Percentiles rank a stretch among this genome's conserved stretches.
These are phyloP conservation scores for Fusarium sambucinum DNA, from an alignment of 2,329 filamentous ascomycete species.

Conservation along the genomic window DNA sequence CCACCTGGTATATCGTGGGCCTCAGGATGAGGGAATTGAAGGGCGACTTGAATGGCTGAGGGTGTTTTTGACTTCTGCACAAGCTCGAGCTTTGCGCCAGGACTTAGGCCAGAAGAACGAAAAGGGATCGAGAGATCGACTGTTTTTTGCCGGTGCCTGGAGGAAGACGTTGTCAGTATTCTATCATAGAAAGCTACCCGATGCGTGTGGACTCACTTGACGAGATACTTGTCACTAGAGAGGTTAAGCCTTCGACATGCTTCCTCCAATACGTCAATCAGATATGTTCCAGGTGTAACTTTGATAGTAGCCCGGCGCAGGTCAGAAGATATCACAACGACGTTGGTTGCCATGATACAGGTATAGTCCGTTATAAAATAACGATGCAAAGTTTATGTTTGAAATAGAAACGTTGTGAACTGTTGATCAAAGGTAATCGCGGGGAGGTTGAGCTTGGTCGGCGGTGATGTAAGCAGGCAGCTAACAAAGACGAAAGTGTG, in stretches of 20 bases:
- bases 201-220: constrained; percentile 72
- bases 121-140: constrained; percentile 88
- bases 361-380: not conserved
- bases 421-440: constrained; percentile 12
- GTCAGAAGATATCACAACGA: constrained; percentile 86
- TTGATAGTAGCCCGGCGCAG: constrained; percentile 84
- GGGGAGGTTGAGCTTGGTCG: constrained; percentile 30
- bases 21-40: constrained; percentile 83
- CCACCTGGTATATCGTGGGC: constrained; percentile 71
- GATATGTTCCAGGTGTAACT: constrained; percentile 81
- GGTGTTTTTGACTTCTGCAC: constrained; percentile 88
- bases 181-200: not conserved
- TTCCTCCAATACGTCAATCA: constrained; percentile 88
- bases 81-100: constrained; percentile 93
- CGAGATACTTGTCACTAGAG: constrained; percentile 76
- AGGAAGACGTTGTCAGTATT: not conserved
- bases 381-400: not conserved
- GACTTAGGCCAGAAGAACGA: constrained; percentile 82
- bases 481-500: constrained; percentile 1
- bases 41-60: constrained; percentile 86
- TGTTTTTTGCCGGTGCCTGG: constrained; percentile 84
- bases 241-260: constrained; percentile 87
- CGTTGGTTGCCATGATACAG: constrained; percentile 80
- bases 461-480: constrained; percentile 40
- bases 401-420: not conserved